Percentiles rank a stretch among this genome's conserved stretches.
phyloP scores from a whole-genome alignment of 768 basidiomycete genomes.

The Suillus subaureus region DNA sequence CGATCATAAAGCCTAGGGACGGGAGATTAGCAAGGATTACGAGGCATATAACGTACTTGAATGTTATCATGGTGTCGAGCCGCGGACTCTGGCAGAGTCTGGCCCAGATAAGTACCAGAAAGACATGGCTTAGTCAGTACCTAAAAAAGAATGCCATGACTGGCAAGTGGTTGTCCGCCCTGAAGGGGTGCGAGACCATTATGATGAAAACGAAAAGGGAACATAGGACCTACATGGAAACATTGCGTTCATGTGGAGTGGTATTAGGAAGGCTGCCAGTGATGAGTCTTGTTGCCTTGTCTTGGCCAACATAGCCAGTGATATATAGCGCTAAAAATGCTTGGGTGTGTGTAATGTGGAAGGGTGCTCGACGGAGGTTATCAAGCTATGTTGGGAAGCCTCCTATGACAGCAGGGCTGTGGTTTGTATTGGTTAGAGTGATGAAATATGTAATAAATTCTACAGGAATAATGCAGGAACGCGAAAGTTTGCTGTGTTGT shows the following conservation, averaged over 20 bases:
- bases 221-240: background rate
- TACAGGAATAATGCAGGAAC: background rate
- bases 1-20: background rate
- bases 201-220: background rate
- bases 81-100: background rate
- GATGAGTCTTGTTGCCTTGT: too few relatives aligned
- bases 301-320: background rate
- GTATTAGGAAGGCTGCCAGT: background rate
- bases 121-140: background rate
- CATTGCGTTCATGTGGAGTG: background rate
- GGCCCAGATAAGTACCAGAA: too few relatives aligned
- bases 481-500: background rate
- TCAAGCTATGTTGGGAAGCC: background rate
- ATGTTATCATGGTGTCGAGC: background rate
- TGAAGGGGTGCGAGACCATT: background rate
- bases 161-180: background rate
- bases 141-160: background rate
- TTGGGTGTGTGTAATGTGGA: background rate
- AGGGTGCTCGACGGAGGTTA: background rate
- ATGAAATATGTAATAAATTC: background rate
- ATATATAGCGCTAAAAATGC: background rate
- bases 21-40: background rate
- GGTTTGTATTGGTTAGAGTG: background rate
- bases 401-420: background rate
- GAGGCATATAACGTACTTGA: background rate